Conservation (phyloP, 2,329 filamentous ascomycete species). For the Penicillium sp. region DNA sequence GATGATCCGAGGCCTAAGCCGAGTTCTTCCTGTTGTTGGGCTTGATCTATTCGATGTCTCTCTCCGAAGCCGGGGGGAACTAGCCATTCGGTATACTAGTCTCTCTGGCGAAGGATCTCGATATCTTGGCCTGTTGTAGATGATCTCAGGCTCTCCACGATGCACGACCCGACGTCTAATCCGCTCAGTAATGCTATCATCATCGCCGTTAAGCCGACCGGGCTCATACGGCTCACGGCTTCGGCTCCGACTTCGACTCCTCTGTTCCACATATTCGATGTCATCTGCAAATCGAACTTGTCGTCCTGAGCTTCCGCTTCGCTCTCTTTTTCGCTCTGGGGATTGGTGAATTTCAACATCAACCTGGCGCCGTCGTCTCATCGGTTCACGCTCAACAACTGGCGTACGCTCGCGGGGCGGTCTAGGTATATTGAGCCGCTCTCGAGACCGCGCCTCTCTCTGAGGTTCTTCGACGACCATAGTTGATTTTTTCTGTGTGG, state of each 20-base stretch:
- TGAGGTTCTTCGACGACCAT: not conserved
- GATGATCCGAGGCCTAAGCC: constrained; percentile 28
- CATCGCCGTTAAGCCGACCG: constrained; percentile 1
- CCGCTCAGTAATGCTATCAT: not conserved
- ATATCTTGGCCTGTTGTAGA: constrained; percentile 3
- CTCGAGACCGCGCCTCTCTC: constrained; percentile 4
- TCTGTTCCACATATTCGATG: constrained; percentile 21
- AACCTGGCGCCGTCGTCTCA: not conserved
- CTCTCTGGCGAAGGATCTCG: constrained; percentile 8
- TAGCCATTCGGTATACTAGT: constrained; percentile 1
- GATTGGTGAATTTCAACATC: constrained; percentile 24
- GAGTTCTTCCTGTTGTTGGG: constrained; percentile 1
- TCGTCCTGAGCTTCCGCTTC: constrained; percentile 11
- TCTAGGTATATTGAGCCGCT: constrained; percentile 13
- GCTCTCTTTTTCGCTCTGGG: constrained; percentile 11
- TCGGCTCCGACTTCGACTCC: constrained; percentile 8
- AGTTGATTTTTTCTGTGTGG: not conserved
- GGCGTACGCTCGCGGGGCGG: constrained; percentile 26
- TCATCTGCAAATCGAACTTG: constrained; percentile 27
- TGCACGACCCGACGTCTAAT: constrained; percentile 3
- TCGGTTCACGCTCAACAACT: constrained; percentile 26
- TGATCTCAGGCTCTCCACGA: not conserved
- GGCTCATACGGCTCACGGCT: constrained; percentile 1
- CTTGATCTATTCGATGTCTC: not conserved
- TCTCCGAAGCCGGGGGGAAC: not conserved